Conservation (phyloP, 768 basidiomycete species). For the Glaciozyma martinii region DNA sequence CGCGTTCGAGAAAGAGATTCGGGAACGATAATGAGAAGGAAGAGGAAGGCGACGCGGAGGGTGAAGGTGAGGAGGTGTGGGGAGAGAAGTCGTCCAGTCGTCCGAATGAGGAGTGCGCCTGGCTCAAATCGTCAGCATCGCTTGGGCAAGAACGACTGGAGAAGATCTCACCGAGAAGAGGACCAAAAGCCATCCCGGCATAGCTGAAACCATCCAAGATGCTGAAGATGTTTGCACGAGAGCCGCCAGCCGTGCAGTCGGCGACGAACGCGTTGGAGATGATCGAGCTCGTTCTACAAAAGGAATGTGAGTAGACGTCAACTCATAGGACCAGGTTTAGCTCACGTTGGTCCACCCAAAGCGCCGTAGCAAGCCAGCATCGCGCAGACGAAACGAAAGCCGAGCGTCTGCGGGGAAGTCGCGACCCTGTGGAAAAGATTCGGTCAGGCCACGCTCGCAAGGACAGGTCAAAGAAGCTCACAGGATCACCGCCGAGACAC, state of each 20-base stretch:
- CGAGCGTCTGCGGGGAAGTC: conserved; percentile 1
- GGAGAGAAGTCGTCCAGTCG: no score
- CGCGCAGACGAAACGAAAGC: not conserved
- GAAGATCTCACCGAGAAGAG: not conserved
- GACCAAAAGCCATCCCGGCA: not conserved
- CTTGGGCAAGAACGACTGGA: not conserved
- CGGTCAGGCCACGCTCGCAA: no score
- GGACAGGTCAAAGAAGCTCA: not conserved
- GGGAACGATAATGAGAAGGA: no score
- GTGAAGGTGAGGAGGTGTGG: no score
- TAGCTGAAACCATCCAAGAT: conserved; percentile 1
- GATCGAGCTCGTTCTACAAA: not conserved
- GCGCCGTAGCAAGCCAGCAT: not conserved
- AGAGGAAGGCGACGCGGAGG: no score
- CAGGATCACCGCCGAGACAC: not conserved
- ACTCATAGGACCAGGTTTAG: no score
- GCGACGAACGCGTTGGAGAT: conserved; percentile 10
- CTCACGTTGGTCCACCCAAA: conserved; percentile 9
- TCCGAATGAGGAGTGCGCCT: no score
- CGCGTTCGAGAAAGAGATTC: no score
- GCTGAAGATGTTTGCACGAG: conserved; percentile 11
- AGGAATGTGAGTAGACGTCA: not conserved
- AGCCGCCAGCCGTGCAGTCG: conserved; percentile 4
- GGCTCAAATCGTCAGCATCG: not conserved
- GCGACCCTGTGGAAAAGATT: not conserved